Percentiles rank a stretch among this genome's conserved stretches.
These are phyloP conservation scores for Paramecium caudatum DNA, from an alignment of 73 alveolate genomes.

Conservation along the genomic window DNA sequence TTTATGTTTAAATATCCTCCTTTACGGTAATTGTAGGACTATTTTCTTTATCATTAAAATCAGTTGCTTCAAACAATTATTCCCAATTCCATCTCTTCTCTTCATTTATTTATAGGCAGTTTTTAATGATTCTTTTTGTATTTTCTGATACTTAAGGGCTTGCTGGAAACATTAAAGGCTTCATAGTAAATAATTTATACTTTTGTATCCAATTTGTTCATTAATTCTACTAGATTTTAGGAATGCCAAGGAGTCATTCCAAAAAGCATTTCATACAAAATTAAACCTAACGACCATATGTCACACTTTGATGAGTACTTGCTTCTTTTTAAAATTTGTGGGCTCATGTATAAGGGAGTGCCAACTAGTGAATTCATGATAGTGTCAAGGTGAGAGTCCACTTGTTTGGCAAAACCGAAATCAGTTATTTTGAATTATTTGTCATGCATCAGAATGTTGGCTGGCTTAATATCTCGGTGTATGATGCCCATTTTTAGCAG, in stretches of 20 bases:
- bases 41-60: background rate
- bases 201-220: constrained; percentile 28
- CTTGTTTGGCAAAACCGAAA: constrained; percentile 73
- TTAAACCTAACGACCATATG: constrained; percentile 76
- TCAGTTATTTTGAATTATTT: constrained; percentile 62
- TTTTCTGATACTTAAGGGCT: background rate
- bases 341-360: constrained; percentile 77
- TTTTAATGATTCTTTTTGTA: background rate
- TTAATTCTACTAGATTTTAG: constrained; percentile 22
- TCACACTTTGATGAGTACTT: constrained; percentile 75
- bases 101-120: constrained; percentile 19
- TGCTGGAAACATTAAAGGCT: background rate
- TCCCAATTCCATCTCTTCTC: constrained; percentile 31
- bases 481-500: constrained; percentile 69
- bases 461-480: constrained; percentile 76
- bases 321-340: constrained; percentile 67
- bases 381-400: constrained; percentile 58
- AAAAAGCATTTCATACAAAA: constrained; percentile 71
- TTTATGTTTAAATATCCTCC: constrained; percentile 22
- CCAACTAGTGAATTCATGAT: constrained; percentile 77
- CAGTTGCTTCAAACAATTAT: background rate
- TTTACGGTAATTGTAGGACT: background rate
- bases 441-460: constrained; percentile 68
- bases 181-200: background rate
- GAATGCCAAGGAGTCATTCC: constrained; percentile 79